Percentiles rank a stretch among this genome's conserved stretches.
phyloP scores from a whole-genome alignment of 2,329 filamentous ascomycete genomes.

The Nothopassalora personata region DNA sequence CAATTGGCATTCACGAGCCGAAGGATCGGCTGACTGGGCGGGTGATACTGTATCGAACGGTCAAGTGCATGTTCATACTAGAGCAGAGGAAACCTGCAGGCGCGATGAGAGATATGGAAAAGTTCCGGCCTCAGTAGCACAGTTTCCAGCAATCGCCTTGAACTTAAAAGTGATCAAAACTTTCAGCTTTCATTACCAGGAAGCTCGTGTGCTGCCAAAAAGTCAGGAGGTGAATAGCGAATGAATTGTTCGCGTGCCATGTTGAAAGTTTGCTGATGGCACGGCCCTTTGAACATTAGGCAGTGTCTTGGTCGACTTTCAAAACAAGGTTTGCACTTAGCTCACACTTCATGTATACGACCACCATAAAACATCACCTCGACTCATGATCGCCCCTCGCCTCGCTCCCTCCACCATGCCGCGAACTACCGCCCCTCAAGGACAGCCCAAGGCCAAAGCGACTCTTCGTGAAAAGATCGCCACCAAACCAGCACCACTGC shows the following conservation, averaged over 20 bases:
- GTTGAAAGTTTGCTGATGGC: background rate
- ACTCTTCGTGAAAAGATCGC: background rate
- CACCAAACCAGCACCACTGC: background rate
- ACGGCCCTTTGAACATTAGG: background rate
- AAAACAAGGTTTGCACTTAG: background rate
- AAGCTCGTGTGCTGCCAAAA: background rate
- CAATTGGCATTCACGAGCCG: background rate
- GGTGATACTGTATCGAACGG: background rate
- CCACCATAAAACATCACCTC: background rate
- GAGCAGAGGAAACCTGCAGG: no score
- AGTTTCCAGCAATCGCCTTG: no score
- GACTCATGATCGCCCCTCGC: background rate
- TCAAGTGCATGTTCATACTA: no score
- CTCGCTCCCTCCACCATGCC: background rate
- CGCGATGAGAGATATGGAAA: no score
- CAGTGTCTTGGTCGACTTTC: background rate
- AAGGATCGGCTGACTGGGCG: background rate
- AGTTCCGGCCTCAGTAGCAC: no score
- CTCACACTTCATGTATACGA: background rate
- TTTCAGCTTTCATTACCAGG: no score
- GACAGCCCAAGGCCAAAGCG: background rate
- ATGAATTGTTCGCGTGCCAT: background rate
- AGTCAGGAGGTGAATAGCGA: background rate
- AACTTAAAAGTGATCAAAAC: no score
- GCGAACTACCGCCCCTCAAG: background rate